Evolutionary conservation across 179 eudicot species (phyloP).

Genomic region (Beta macrorhiza): DNA sequence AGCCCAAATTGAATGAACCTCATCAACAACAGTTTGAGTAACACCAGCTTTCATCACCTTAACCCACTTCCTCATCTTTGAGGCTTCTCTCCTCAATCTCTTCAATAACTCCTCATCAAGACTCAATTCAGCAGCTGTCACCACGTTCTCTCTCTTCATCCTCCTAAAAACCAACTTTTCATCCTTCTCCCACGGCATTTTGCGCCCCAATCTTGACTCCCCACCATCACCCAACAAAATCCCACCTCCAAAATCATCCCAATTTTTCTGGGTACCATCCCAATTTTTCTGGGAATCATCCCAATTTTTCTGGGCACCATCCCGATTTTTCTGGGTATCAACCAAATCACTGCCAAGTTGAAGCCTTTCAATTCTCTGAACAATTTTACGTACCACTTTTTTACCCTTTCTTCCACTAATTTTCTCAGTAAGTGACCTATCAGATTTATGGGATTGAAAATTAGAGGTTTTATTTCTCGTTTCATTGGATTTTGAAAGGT

Average conservation of each 20-base stretch:
- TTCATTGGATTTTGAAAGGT: slow-evolving; percentile 36
- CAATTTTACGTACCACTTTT: slow-evolving; percentile 60
- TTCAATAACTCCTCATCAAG: slow-evolving; percentile 63
- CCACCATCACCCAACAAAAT: slow-evolving; percentile 28
- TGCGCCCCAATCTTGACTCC: slow-evolving; percentile 27
- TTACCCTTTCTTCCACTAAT: slow-evolving; percentile 74
- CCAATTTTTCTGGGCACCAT: slow-evolving; percentile 30
- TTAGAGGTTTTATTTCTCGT: slow-evolving; percentile 27
- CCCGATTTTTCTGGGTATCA: slow-evolving; percentile 32
- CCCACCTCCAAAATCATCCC: slow-evolving; percentile 43
- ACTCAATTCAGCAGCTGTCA: slow-evolving; percentile 57
- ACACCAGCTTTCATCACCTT: slow-evolving; percentile 88
- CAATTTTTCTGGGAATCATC: slow-evolving; percentile 21
- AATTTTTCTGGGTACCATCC: slow-evolving; percentile 30
- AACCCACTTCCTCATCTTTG: slow-evolving; percentile 73
- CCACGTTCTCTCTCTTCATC: slow-evolving; percentile 60
- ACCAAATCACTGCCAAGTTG: slow-evolving; percentile 20
- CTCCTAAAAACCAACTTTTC: slow-evolving; percentile 55
- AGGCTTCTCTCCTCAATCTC: slow-evolving; percentile 68
- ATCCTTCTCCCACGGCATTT: slow-evolving; percentile 77
- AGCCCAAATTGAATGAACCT: slow-evolving; percentile 65
- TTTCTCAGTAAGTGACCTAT: slow-evolving; percentile 53
- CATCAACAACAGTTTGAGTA: slow-evolving; percentile 66
- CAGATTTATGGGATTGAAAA: slow-evolving; percentile 29
- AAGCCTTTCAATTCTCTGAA: slow-evolving; percentile 50